Conservation (phyloP, 257 asterid species). For the Ilex aquifolium region DNA sequence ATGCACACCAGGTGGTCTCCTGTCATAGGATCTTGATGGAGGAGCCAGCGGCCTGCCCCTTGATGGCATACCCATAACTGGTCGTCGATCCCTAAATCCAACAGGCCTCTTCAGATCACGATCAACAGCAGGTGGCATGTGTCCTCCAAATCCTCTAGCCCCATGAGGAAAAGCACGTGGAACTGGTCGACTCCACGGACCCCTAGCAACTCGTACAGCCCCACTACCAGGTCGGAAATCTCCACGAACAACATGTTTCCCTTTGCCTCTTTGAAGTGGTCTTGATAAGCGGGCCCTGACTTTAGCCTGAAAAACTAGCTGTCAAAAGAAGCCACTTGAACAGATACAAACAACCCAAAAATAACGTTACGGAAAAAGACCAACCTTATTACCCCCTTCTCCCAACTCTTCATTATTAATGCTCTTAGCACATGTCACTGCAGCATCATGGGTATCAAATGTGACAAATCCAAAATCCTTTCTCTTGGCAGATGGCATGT, state of each 20-base stretch:
- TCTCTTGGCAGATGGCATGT: constrained; percentile 98
- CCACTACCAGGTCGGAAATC: constrained; percentile 57
- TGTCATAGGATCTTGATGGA: constrained; percentile 80
- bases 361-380: constrained; percentile 5
- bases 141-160: constrained; percentile 50
- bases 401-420: constrained; percentile 91
- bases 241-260: constrained; percentile 66
- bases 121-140: constrained; percentile 47
- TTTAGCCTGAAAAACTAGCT: constrained; percentile 56
- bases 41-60: constrained; percentile 73
- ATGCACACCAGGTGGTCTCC: constrained; percentile 81
- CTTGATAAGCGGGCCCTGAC: constrained; percentile 96
- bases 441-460: constrained; percentile 84
- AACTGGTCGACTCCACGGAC: constrained; percentile 66
- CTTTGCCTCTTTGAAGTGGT: constrained; percentile 95
- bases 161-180: constrained; percentile 55
- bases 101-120: constrained; percentile 63
- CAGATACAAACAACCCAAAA: not conserved
- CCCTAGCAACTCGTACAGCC: constrained; percentile 45
- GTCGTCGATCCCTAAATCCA: constrained; percentile 60
- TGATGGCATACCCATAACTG: constrained; percentile 55
- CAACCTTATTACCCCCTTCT: constrained; percentile 61
- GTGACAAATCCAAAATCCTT: constrained; percentile 96
- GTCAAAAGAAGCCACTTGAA: not conserved
- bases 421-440: constrained; percentile 80